A percentile compares a stretch with the other conserved stretches of the same genome.
Conservation (phyloP, 2,329 filamentous ascomycete species). For the Pseudogymnoascus sp. region DNA sequence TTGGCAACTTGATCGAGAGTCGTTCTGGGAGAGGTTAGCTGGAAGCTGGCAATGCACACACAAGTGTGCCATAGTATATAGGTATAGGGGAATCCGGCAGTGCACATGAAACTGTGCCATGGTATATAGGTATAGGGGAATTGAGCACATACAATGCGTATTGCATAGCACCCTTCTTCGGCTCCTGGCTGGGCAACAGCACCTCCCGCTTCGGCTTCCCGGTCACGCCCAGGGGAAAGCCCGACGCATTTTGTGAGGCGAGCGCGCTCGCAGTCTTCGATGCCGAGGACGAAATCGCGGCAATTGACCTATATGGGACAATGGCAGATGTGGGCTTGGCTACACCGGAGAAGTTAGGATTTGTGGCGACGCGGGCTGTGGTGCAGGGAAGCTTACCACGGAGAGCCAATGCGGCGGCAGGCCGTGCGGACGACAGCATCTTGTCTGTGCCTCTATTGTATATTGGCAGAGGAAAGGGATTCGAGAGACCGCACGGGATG, state of each 20-base stretch:
- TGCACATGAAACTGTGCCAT: not conserved
- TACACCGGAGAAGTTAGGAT: constrained; percentile 32
- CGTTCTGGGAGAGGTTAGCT: constrained; percentile 42
- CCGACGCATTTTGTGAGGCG: constrained; percentile 44
- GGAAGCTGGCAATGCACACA: not conserved
- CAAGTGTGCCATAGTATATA: not conserved
- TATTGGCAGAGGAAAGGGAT: not conserved
- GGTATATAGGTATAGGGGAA: not conserved
- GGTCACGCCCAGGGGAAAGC: constrained; percentile 41
- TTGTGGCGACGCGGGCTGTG: constrained; percentile 11
- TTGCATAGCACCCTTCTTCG: constrained; percentile 72
- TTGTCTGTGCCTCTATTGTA: constrained; percentile 13
- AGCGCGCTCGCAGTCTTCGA: constrained; percentile 54
- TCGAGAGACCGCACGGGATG: constrained; percentile 1
- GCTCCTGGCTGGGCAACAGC: constrained; percentile 67
- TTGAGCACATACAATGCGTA: constrained; percentile 66
- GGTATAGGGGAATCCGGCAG: not conserved
- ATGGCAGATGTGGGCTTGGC: constrained; percentile 58
- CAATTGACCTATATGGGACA: constrained; percentile 54
- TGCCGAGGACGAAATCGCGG: constrained; percentile 57
- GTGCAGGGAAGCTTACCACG: constrained; percentile 29
- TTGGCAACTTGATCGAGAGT: constrained; percentile 72
- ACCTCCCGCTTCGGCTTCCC: constrained; percentile 57
- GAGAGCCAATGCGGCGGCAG: constrained; percentile 35
- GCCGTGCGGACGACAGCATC: constrained; percentile 36